phyloP scores from a whole-genome alignment of 2,329 filamentous ascomycete genomes.

The Aspergillus amoenus region DNA sequence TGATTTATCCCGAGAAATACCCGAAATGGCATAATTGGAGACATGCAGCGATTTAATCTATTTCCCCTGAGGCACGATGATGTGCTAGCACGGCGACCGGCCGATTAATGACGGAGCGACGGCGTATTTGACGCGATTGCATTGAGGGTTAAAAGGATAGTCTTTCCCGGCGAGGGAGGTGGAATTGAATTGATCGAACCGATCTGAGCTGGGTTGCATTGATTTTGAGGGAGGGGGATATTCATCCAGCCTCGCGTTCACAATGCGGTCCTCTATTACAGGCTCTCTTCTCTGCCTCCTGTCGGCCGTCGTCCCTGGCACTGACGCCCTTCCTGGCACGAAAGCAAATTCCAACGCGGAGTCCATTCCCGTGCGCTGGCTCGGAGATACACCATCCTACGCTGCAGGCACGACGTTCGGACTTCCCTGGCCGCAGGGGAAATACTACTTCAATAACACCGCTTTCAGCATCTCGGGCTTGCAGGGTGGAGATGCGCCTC shows the following conservation, averaged over 20 bases:
- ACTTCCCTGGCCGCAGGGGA: constrained; percentile 44
- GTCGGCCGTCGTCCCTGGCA: too few species aligned
- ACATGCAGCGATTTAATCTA: background rate
- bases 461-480: constrained; percentile 34
- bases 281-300: too few species aligned
- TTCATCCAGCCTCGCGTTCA: too few species aligned
- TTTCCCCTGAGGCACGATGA: background rate
- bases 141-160: too few species aligned
- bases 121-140: background rate
- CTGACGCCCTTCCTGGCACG: too few species aligned
- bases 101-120: background rate
- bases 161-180: too few species aligned
- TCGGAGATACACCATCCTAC: constrained; percentile 39
- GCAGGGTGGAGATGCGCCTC: constrained; percentile 19
- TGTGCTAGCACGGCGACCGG: background rate
- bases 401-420: constrained; percentile 46
- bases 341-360: background rate
- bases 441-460: constrained; percentile 38
- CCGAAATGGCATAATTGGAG: background rate
- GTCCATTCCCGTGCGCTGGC: constrained; percentile 30
- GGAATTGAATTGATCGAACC: too few species aligned
- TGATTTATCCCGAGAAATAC: background rate
- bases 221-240: too few species aligned
- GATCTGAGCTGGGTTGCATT: too few species aligned
- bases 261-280: too few species aligned